phyloP scores from a whole-genome alignment of 148 eudicot species.

The Spergularia bocconei region DNA sequence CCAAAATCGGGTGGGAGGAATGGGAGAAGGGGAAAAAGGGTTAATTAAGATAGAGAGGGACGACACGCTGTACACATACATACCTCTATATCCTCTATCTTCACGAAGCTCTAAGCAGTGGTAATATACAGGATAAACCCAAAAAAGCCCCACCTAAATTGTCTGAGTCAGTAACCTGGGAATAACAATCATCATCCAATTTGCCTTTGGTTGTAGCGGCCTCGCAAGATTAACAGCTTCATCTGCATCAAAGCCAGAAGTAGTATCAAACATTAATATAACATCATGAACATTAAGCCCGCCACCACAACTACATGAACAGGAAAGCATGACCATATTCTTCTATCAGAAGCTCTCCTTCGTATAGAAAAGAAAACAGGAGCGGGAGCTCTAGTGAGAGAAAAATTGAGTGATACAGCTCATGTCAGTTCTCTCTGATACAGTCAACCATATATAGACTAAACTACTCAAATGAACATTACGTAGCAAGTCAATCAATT shows the following conservation, averaged over 20 bases:
- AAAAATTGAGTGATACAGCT: not conserved
- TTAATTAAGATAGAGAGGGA: slow-evolving; percentile 36
- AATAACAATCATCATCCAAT: slow-evolving; percentile 28
- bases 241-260: slow-evolving; percentile 18
- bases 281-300: not conserved
- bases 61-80: slow-evolving; percentile 72
- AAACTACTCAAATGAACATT: not conserved
- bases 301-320: not conserved
- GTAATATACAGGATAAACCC: slow-evolving; percentile 59
- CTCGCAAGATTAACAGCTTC: slow-evolving; percentile 32
- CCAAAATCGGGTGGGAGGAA: slow-evolving; percentile 7
- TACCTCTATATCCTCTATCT: slow-evolving; percentile 61
- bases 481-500: not conserved
- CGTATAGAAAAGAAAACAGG: not conserved
- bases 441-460: not conserved
- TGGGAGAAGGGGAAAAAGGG: slow-evolving; percentile 9
- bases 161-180: slow-evolving; percentile 28
- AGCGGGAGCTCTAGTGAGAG: not conserved
- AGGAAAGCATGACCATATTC: not conserved
- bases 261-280: not conserved
- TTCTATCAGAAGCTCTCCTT: not conserved
- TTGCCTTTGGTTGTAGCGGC: slow-evolving; percentile 24
- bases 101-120: slow-evolving; percentile 43
- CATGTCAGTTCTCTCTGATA: not conserved
- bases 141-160: slow-evolving; percentile 39